Evolutionary conservation across 108 stramenopile genomes (phyloP).

Genomic region (Chaetoceros tenuissimus): DNA sequence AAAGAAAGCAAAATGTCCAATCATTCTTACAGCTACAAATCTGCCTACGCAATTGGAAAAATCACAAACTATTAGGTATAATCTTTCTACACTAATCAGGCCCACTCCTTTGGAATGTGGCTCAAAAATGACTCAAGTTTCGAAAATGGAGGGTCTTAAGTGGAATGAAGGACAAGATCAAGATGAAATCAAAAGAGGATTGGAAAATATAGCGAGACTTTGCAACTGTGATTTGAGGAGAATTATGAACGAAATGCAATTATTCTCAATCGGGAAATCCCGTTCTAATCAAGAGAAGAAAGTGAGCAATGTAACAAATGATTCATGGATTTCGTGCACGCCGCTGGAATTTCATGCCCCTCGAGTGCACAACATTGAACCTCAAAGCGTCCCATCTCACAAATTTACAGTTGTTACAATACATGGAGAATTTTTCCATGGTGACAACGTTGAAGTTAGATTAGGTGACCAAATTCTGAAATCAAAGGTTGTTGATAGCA

Average conservation of each 20-base stretch:
- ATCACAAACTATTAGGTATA: conserved; percentile 20
- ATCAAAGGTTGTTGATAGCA: conserved; percentile 34
- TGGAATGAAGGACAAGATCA: conserved; percentile 8
- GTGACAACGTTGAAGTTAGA: not conserved
- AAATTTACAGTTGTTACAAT: conserved; percentile 36
- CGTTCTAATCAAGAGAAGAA: not conserved
- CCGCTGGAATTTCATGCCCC: too few species aligned
- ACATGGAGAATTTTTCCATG: conserved; percentile 34
- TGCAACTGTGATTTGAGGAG: conserved; percentile 56
- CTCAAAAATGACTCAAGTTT: conserved; percentile 26
- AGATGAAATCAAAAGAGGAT: conserved; percentile 4
- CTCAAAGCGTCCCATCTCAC: conserved; percentile 20
- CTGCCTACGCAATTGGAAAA: conserved; percentile 22
- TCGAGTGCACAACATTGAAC: conserved; percentile 13
- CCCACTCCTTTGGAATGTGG: conserved; percentile 50
- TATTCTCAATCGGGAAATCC: conserved; percentile 10
- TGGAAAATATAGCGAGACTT: conserved; percentile 30
- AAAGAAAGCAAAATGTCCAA: conserved; percentile 72
- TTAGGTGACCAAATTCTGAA: conserved; percentile 32
- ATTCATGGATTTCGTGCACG: too few species aligned
- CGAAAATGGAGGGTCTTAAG: conserved; percentile 26
- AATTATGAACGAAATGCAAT: conserved; percentile 55
- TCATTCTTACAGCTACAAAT: conserved; percentile 55
- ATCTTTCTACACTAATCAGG: conserved; percentile 18
- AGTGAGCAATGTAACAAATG: too few species aligned